Evolutionary conservation across 1,139 yeast species (phyloP).

Genomic region (Nakaseomyces glabratus): DNA sequence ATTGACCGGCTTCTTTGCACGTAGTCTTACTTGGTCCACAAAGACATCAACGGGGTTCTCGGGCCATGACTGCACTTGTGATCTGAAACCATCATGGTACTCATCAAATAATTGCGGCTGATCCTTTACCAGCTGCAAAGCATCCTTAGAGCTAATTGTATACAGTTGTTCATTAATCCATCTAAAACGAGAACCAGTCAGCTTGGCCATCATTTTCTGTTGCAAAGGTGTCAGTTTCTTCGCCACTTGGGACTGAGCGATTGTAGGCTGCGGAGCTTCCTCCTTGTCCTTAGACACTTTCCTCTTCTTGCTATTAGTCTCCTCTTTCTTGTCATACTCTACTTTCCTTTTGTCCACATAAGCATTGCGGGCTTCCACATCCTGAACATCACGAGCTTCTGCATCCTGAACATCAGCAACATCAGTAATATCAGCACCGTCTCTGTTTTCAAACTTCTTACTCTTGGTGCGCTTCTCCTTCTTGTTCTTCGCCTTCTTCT

Average conservation of each 20-base stretch:
- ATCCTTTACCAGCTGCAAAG: conserved; percentile 58
- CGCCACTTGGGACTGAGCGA: conserved; percentile 1
- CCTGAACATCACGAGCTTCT: too few relatives aligned
- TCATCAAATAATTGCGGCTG: conserved; percentile 90
- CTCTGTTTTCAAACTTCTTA: conserved; percentile 23
- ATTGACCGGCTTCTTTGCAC: conserved; percentile 60
- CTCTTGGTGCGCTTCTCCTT: conserved; percentile 26
- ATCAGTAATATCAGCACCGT: too few relatives aligned
- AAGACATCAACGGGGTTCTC: conserved; percentile 92
- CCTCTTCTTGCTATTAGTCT: conserved; percentile 6
- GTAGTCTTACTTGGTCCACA: conserved; percentile 57
- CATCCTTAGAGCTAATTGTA: conserved; percentile 71
- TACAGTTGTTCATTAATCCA: conserved; percentile 97
- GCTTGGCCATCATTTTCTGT: conserved; percentile 89
- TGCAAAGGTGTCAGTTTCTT: conserved; percentile 77
- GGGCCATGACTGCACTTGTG: conserved; percentile 96
- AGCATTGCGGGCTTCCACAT: too few relatives aligned
- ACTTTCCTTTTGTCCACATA: conserved; percentile 6
- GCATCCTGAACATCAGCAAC: too few relatives aligned
- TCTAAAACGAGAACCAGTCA: conserved; percentile 89
- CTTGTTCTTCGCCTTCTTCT: conserved; percentile 32
- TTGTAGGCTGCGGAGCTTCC: neutral
- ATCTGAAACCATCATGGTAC: conserved; percentile 89
- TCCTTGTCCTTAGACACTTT: conserved; percentile 6
- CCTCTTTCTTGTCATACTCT: conserved; percentile 6